phyloP scores from a whole-genome alignment of 2,329 filamentous ascomycete genomes.

The Graphiopsis chlorocephala region DNA sequence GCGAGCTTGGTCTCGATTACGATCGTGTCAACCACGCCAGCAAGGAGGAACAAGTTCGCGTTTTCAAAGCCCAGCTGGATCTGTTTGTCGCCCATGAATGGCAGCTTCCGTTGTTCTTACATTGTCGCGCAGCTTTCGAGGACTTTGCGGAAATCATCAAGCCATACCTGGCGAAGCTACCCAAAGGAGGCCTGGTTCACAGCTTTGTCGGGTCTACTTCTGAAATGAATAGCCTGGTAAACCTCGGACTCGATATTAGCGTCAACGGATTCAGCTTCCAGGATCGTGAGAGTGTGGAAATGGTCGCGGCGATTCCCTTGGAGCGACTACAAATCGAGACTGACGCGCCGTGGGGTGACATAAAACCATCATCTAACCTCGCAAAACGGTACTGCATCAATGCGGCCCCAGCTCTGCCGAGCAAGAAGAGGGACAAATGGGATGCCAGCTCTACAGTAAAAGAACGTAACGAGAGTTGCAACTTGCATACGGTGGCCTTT shows the following conservation, averaged over 20 bases:
- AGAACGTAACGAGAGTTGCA: constrained; percentile 52
- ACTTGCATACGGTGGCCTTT: constrained; percentile 47
- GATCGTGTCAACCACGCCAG: constrained; percentile 45
- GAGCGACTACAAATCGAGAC: constrained; percentile 47
- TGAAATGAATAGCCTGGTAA: constrained; percentile 42
- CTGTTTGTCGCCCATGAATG: constrained; percentile 34
- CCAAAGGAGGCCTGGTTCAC: constrained; percentile 40
- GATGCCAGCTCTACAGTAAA: constrained; percentile 48
- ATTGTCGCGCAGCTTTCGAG: constrained; percentile 43
- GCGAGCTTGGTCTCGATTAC: constrained; percentile 53
- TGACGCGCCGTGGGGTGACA: constrained; percentile 50
- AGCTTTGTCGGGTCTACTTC: constrained; percentile 40
- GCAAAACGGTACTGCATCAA: constrained; percentile 39
- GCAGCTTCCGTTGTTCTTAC: constrained; percentile 42
- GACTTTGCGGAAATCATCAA: constrained; percentile 45
- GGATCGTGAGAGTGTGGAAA: constrained; percentile 40
- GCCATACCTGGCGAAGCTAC: constrained; percentile 40
- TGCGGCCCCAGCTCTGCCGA: constrained; percentile 32
- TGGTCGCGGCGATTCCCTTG: constrained; percentile 44
- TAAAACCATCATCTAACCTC: constrained; percentile 37
- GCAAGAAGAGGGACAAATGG: constrained; percentile 53
- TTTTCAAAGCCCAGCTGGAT: constrained; percentile 44
- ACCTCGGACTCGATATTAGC: constrained; percentile 44
- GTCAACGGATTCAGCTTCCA: constrained; percentile 53
- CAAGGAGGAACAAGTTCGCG: constrained; percentile 42